phyloP scores from a whole-genome alignment of 2,329 filamentous ascomycete species.

The Fusarium neocosmosporiellum region DNA sequence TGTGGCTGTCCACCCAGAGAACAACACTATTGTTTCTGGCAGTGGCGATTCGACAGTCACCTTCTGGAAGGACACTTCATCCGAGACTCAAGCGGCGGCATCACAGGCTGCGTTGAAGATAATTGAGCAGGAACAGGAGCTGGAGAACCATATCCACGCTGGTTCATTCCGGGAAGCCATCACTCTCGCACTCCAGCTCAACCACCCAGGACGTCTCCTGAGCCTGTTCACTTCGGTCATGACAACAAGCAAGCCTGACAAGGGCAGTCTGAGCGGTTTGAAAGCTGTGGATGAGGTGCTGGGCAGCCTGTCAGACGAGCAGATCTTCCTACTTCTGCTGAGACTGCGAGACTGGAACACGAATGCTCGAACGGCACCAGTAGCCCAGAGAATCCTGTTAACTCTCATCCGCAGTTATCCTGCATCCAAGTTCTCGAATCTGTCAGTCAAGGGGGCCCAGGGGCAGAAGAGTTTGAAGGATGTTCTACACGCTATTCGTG shows the following conservation, averaged over 20 bases:
- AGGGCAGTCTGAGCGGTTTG: conserved; percentile 72
- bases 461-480: conserved; percentile 80
- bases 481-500: conserved; percentile 85
- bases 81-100: conserved; percentile 79
- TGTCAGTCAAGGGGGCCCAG: conserved; percentile 69
- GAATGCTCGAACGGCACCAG: conserved; percentile 85
- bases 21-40: conserved; percentile 85
- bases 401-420: conserved; percentile 85
- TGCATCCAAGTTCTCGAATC: conserved; percentile 77
- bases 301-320: conserved; percentile 81
- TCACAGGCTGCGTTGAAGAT: conserved; percentile 80
- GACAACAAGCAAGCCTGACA: conserved; percentile 68
- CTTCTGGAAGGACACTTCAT: conserved; percentile 95
- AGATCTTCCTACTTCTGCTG: conserved; percentile 84
- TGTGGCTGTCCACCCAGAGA: conserved; percentile 75
- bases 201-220: conserved; percentile 90
- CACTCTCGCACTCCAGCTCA: conserved; percentile 88
- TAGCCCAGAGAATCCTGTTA: conserved; percentile 87
- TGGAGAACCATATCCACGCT: conserved; percentile 91
- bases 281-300: conserved; percentile 86
- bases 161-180: conserved; percentile 95
- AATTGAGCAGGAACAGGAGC: conserved; percentile 92
- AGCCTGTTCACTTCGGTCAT: conserved; percentile 85
- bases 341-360: conserved; percentile 97
- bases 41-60: conserved; percentile 93